These are phyloP conservation scores for Alloteropsis angusta DNA, from an alignment of 202 grass and related monocot species.

Conservation along the genomic window DNA sequence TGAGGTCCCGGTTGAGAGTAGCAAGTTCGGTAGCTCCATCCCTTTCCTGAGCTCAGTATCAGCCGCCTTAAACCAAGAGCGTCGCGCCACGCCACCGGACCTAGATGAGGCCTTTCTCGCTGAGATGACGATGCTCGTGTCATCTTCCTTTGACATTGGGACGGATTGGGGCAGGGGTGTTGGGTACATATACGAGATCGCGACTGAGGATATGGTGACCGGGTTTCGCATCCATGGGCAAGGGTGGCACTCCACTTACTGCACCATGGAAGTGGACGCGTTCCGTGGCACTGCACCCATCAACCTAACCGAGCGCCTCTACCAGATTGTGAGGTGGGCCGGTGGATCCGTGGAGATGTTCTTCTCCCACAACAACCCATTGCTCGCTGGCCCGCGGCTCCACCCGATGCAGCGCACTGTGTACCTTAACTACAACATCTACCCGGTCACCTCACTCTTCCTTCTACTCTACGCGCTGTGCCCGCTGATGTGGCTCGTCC, in stretches of 20 bases:
- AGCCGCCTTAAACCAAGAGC: slow-evolving; percentile 9
- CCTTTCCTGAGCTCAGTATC: background rate
- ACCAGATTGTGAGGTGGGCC: slow-evolving; percentile 26
- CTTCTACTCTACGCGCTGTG: slow-evolving; percentile 29
- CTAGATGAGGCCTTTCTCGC: slow-evolving; percentile 2
- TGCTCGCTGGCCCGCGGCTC: background rate
- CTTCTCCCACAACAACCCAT: slow-evolving; percentile 36
- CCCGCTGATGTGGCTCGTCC: slow-evolving; percentile 33
- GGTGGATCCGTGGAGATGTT: slow-evolving; percentile 45
- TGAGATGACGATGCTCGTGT: slow-evolving; percentile 22
- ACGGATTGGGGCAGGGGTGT: slow-evolving; percentile 32
- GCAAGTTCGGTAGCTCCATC: slow-evolving; percentile 35
- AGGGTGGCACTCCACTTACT: slow-evolving; percentile 39
- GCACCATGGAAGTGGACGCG: background rate
- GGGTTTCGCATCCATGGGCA: slow-evolving; percentile 35
- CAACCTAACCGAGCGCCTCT: slow-evolving; percentile 44
- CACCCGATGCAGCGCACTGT: slow-evolving; percentile 7
- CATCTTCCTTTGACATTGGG: slow-evolving; percentile 22
- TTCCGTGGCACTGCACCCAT: slow-evolving; percentile 40
- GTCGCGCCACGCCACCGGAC: background rate
- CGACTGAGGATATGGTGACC: slow-evolving; percentile 34
- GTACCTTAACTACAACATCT: slow-evolving; percentile 38
- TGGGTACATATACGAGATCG: slow-evolving; percentile 33
- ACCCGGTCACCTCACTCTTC: slow-evolving; percentile 43
- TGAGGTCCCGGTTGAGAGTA: background rate